phyloP scores from a whole-genome alignment of 352 stramenopile species.

The Pythium folliculosum region DNA sequence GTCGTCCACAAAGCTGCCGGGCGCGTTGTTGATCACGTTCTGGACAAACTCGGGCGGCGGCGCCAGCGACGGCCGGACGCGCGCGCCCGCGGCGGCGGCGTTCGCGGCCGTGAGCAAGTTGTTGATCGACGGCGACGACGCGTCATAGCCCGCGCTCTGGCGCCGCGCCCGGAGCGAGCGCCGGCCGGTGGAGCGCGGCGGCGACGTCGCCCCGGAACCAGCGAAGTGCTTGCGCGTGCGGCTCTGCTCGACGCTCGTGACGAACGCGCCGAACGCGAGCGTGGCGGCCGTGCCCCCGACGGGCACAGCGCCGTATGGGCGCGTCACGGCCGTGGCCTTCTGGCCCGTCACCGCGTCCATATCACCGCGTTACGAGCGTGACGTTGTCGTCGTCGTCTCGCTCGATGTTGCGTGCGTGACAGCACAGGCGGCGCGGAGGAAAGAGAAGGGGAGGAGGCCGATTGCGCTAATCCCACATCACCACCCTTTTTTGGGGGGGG shows the following conservation, averaged over 20 bases:
- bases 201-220: neutral
- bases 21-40: slow-evolving; percentile 46
- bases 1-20: slow-evolving; percentile 39
- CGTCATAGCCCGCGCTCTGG: neutral
- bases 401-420: no score
- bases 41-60: slow-evolving; percentile 35
- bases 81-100: neutral
- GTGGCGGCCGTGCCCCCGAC: slow-evolving; percentile 33
- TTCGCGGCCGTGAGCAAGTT: slow-evolving; percentile 5
- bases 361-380: neutral
- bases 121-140: slow-evolving; percentile 11
- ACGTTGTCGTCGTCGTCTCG: no score
- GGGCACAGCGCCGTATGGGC: slow-evolving; percentile 5
- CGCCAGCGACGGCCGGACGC: neutral
- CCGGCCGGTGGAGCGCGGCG: neutral
- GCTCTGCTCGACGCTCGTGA: slow-evolving; percentile 35
- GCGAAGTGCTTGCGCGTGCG: slow-evolving; percentile 32
- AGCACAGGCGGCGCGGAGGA: no score
- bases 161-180: neutral
- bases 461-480: no score
- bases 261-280: slow-evolving; percentile 43
- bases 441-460: no score
- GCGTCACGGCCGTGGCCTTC: slow-evolving; percentile 25
- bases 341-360: slow-evolving; percentile 15
- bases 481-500: no score